Conservation (phyloP, 345 rosid genomes). For the Eucalyptus tenuipes region DNA sequence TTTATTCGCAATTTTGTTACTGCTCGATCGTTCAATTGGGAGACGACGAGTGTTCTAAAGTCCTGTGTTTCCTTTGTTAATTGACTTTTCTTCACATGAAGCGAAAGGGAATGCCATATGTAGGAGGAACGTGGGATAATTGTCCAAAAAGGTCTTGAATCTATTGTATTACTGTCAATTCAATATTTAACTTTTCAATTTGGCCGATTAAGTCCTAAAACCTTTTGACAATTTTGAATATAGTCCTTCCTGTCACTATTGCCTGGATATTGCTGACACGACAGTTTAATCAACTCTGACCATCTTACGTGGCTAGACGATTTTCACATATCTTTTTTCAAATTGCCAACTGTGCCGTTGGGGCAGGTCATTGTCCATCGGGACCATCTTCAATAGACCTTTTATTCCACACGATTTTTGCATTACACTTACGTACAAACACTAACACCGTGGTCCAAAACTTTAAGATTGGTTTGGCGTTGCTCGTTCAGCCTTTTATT, state of each 20-base stretch:
- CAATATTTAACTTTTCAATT: neutral
- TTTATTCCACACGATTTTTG: neutral
- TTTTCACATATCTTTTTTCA: neutral
- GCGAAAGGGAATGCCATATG: neutral
- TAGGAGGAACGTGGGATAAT: neutral
- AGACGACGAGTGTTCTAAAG: neutral
- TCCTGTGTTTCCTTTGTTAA: neutral
- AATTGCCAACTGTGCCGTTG: neutral
- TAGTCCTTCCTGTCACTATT: neutral
- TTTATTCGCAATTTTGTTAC: neutral
- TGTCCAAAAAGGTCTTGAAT: neutral
- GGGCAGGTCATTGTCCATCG: neutral
- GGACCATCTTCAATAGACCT: neutral
- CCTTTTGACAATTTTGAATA: neutral
- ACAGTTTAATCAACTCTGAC: neutral
- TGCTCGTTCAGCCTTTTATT: neutral
- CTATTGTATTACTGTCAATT: neutral
- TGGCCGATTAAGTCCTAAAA: neutral
- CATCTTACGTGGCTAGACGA: neutral
- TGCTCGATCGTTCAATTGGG: neutral
- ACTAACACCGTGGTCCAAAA: neutral
- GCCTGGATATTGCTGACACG: fast-evolving
- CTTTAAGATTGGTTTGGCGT: neutral
- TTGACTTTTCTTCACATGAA: neutral
- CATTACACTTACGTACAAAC: neutral